These are phyloP conservation scores for Fusarium chuoi DNA, from an alignment of 2,329 filamentous ascomycete species.

Conservation along the genomic window DNA sequence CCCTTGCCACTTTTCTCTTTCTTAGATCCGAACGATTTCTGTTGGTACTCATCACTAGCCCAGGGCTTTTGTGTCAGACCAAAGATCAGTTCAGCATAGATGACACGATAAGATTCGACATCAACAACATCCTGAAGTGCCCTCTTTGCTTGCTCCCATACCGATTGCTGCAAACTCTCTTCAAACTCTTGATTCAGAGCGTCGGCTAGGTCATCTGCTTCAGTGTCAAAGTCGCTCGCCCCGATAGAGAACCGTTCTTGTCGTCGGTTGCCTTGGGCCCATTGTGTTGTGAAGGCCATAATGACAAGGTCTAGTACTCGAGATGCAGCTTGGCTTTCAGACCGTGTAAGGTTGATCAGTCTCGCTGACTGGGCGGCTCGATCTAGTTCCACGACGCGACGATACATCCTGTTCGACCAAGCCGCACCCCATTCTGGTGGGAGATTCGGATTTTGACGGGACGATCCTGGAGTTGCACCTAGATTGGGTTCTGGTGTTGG, in stretches of 20 bases:
- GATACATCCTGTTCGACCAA: background rate
- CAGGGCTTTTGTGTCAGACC: background rate
- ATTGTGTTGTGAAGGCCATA: background rate
- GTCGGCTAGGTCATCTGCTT: background rate
- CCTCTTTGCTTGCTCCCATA: background rate
- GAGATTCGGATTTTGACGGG: background rate
- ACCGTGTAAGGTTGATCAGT: accelerated
- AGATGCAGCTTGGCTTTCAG: background rate
- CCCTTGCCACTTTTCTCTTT: background rate
- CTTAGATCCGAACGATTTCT: background rate
- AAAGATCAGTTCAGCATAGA: background rate
- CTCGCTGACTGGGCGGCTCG: background rate
- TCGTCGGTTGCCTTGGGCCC: background rate
- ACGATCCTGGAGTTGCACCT: background rate
- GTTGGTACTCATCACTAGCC: background rate
- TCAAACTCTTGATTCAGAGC: background rate
- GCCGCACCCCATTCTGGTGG: background rate
- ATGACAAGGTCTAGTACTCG: background rate
- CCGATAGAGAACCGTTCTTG: background rate
- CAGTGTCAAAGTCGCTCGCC: accelerated
- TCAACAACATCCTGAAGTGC: background rate
- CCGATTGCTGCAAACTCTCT: background rate
- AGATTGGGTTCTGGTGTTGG: accelerated
- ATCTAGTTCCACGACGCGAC: background rate
- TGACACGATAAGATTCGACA: background rate